Base-by-base conservation (phyloP, 2,329 filamentous ascomycete genomes). In the Coleophoma crateriformis region DNA sequence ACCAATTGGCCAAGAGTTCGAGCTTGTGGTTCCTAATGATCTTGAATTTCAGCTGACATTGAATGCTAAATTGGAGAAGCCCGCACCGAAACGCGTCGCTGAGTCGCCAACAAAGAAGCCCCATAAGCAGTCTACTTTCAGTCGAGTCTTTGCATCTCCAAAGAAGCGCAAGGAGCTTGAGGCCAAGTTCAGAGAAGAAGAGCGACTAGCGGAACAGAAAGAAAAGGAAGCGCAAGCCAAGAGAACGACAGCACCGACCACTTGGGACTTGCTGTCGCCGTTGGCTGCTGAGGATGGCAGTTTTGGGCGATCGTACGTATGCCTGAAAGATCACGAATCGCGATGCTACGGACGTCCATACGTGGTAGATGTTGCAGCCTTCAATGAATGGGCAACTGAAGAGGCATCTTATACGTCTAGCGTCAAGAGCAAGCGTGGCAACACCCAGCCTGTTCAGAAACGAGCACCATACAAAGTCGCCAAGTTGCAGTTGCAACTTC, bases 41-140 rank as follows among this genome's bases (percentile, higher is more conserved):
- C 82, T 99, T n/a, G 94, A 99, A 68, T 99, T 99, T 72, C 94
- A 99, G 69, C 81, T 99, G 37, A 97, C 94, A 0, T 79, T 99
- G 13, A 95, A 96, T 58, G 95, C 95, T 56, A 96, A 96, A 73
- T 78, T 97, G 20, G 87, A 91, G 57, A 88, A 91, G 63, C 88
- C 88, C 6, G 82, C 85, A 22, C 78, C 86, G 12, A 73, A 73
- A 52, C 71, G 71, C 48, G 64, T 78, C 2, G 64, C 71, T 2
- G 71, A 72, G 35, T 79, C 84, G 3, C 82, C 87, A 2, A 75
- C 78, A 17, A 92, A 89, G 66, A 83, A 85, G 68, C 73, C 81
- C 48, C 74, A 78, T 57, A 96, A 96, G 74, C 81, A 88, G 44
- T 95, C 89, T 1, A 86, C 90, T 35, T 95, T 99, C 68, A 94